phyloP scores from a whole-genome alignment of 2,329 filamentous ascomycete species.

The Fusarium praegraminearum region DNA sequence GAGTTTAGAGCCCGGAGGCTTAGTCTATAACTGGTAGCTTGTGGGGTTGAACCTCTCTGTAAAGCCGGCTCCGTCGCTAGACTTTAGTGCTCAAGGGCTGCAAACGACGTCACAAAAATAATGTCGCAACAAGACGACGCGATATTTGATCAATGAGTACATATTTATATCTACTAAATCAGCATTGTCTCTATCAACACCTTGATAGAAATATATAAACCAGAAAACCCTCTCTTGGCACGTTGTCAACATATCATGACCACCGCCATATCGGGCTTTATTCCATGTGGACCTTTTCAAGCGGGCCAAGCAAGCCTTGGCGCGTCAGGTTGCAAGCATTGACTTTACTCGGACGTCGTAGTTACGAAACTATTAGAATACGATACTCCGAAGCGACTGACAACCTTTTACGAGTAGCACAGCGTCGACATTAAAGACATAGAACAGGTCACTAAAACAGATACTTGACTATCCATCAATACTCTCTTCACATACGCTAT shows the following conservation, averaged over 20 bases:
- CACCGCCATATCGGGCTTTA: slow-evolving; percentile 21
- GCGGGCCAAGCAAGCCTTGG: slow-evolving; percentile 25
- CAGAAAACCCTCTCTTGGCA: accelerated
- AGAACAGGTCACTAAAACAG: background rate
- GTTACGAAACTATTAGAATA: slow-evolving; percentile 22
- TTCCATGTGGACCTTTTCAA: slow-evolving; percentile 23
- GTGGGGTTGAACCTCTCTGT: slow-evolving; percentile 22
- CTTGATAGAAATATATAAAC: accelerated
- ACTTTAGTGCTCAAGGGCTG: slow-evolving; percentile 12
- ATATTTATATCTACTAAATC: background rate
- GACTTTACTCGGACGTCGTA: slow-evolving; percentile 26
- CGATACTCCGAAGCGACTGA: slow-evolving; percentile 12
- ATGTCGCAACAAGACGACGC: background rate
- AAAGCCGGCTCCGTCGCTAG: slow-evolving; percentile 15
- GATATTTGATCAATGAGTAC: background rate
- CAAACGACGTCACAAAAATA: slow-evolving; percentile 37
- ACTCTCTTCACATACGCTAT: slow-evolving; percentile 11
- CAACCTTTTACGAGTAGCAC: too few species aligned
- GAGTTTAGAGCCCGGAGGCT: background rate
- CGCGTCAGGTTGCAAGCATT: slow-evolving; percentile 24
- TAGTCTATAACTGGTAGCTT: slow-evolving; percentile 22
- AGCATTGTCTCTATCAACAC: accelerated
- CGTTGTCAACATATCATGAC: slow-evolving; percentile 23
- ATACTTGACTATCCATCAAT: slow-evolving; percentile 1
- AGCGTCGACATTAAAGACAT: too few species aligned